Base-by-base conservation (phyloP, 83 land plant genomes). In the Isoetes engelmannii region DNA sequence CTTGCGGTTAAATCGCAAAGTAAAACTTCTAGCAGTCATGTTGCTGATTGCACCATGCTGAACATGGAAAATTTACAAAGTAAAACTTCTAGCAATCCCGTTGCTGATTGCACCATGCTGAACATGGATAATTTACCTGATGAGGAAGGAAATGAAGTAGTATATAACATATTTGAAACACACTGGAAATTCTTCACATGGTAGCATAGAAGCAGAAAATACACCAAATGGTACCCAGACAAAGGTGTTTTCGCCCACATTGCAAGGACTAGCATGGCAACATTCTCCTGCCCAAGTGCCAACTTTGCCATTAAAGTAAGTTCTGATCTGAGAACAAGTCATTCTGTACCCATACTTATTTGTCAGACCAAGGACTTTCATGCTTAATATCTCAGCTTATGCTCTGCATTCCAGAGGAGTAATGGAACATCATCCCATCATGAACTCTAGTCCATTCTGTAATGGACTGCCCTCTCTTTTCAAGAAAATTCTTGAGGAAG, bases 331-430 rank as follows among this genome's bases (percentile, higher is more conserved):
- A 60, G 28, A 92, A 95, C 7, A 87, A 43, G n/a, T 95, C 96
- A 43, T 87, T 68, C 87, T 89, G 78, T 15, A 89, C 84, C 5
- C 92, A n/a, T n/a, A n/a, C n/a, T n/a, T n/a, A n/a, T n/a, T n/a
- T n/a, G n/a, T n/a, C n/a, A n/a, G n/a, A n/a, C n/a, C n/a, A n/a
- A n/a, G n/a, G n/a, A n/a, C n/a, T n/a, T n/a, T n/a, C n/a, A n/a
- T n/a, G n/a, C n/a, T n/a, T n/a, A n/a, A n/a, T n/a, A n/a, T n/a
- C n/a, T n/a, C n/a, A n/a, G n/a, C n/a, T n/a, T n/a, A n/a, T n/a
- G n/a, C n/a, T 96, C 69, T 89, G 95, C 84, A 89, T 81, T 15
- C 96, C 95, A 4, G 97, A 89, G 2, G 94, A 89, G 77, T 92
- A 92, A 71, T 92, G 97, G 69, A 92, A 92, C 67, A 75, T 47